Evolutionary conservation across 192 early-diverging fungal genomes (phyloP).

Genomic region (Rhizophagus prolifer): DNA sequence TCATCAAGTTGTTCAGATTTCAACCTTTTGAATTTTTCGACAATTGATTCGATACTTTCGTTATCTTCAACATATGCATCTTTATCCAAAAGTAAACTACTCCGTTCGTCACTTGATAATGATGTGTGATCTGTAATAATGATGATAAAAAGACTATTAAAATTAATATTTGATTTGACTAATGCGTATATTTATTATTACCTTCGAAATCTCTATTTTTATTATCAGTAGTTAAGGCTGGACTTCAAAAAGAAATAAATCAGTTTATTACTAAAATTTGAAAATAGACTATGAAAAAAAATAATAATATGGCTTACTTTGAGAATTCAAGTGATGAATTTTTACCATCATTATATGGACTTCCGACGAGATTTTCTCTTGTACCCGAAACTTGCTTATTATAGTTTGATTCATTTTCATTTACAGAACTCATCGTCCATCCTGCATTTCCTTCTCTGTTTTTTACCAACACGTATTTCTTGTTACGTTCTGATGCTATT

Average conservation of each 20-base stretch:
- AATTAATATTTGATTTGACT: neutral
- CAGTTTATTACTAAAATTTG: neutral
- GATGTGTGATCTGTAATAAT: neutral
- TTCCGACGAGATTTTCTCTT: conserved; percentile 39
- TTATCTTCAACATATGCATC: conserved; percentile 51
- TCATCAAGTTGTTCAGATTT: conserved; percentile 31
- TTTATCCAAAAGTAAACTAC: conserved; percentile 35
- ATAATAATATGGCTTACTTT: neutral
- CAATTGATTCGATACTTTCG: conserved; percentile 45
- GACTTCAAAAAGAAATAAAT: neutral
- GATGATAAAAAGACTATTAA: neutral
- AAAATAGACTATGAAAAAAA: neutral
- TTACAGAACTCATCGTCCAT: conserved; percentile 59
- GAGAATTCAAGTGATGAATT: conserved; percentile 25
- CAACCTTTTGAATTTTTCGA: conserved; percentile 43
- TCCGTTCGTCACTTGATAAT: conserved; percentile 10
- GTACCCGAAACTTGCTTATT: conserved; percentile 20
- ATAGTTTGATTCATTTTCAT: conserved; percentile 23
- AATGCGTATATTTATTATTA: neutral
- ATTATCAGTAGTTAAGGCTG: neutral
- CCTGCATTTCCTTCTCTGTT: conserved; percentile 71
- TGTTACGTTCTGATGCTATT: conserved; percentile 78
- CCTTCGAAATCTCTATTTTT: neutral
- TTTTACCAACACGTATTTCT: conserved; percentile 84
- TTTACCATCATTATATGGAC: conserved; percentile 33